These are phyloP conservation scores for Gymnopilus dilepis DNA, from an alignment of 768 basidiomycete genomes.

Conservation along the genomic window DNA sequence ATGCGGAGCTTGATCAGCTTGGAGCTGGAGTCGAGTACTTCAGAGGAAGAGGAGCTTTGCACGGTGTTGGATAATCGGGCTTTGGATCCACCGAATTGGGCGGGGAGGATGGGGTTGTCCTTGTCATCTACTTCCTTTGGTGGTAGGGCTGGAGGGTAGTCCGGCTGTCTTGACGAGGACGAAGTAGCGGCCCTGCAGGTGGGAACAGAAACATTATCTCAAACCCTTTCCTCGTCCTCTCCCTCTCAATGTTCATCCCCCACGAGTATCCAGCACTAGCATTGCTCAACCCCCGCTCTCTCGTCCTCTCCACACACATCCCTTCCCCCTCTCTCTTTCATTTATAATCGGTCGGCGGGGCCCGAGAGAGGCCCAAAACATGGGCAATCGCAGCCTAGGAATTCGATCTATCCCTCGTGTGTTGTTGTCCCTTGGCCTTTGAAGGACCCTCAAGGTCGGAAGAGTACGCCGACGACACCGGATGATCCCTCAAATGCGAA, in stretches of 20 bases:
- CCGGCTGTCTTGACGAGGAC: too few relatives aligned
- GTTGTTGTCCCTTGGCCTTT: too few relatives aligned
- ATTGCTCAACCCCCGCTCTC: slow-evolving; percentile 25
- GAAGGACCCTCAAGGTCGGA: slow-evolving; percentile 5
- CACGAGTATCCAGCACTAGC: not conserved
- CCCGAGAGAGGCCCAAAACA: slow-evolving; percentile 48
- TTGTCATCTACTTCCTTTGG: too few relatives aligned
- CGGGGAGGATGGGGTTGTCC: slow-evolving; percentile 11
- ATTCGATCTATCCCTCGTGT: slow-evolving; percentile 18
- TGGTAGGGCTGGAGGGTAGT: too few relatives aligned
- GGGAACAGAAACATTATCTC: too few relatives aligned
- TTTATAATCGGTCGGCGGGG: slow-evolving; percentile 44
- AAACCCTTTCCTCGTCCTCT: not conserved
- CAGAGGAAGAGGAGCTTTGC: slow-evolving; percentile 37
- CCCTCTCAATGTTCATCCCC: not conserved
- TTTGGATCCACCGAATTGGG: slow-evolving; percentile 27
- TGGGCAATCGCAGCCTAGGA: slow-evolving; percentile 47
- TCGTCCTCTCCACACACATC: too few relatives aligned
- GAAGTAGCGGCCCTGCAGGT: not conserved
- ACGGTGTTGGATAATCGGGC: slow-evolving; percentile 58
- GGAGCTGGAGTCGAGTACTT: slow-evolving; percentile 35
- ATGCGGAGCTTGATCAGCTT: slow-evolving; percentile 59
- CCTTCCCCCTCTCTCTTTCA: too few relatives aligned
- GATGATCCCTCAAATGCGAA: slow-evolving; percentile 23
- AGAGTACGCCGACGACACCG: slow-evolving; percentile 29